These are phyloP conservation scores for Triticum timopheevii DNA, from an alignment of 176 grass and related monocot genomes.

Conservation along the genomic window DNA sequence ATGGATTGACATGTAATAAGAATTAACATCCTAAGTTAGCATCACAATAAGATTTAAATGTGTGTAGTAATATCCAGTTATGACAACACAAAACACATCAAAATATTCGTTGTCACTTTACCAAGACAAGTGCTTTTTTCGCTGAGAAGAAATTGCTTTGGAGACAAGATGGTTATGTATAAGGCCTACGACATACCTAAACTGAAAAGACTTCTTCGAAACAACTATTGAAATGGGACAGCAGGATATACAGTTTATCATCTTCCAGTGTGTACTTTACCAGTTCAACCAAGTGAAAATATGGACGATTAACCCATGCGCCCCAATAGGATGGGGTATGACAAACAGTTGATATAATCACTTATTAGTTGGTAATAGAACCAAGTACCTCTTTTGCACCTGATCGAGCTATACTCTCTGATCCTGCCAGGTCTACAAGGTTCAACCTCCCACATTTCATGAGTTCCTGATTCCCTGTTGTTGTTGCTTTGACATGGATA, in stretches of 20 bases:
- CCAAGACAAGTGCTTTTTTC: neutral
- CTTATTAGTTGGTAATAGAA: neutral
- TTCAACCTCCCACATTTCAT: slow-evolving; percentile 79
- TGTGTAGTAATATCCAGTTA: slow-evolving; percentile 6
- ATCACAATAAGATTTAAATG: neutral
- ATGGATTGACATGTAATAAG: slow-evolving; percentile 13
- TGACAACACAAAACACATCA: neutral
- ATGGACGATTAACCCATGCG: slow-evolving; percentile 3
- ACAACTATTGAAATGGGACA: neutral
- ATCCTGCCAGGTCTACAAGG: slow-evolving; percentile 96
- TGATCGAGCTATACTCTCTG: slow-evolving; percentile 82
- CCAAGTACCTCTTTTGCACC: slow-evolving; percentile 77
- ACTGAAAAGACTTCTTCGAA: neutral
- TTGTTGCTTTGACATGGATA: slow-evolving; percentile 78
- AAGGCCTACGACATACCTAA: neutral
- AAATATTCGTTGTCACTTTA: neutral
- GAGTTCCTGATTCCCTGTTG: slow-evolving; percentile 62
- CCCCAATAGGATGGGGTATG: neutral
- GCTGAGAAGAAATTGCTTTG: neutral
- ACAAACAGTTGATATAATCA: slow-evolving; percentile 1
- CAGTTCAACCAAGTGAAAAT: neutral
- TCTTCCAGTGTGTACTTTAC: slow-evolving; percentile 2
- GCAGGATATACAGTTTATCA: slow-evolving; percentile 26
- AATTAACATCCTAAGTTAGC: slow-evolving; percentile 20
- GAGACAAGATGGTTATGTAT: neutral